Evolutionary conservation across 108 stramenopile species (phyloP).

Genomic region (Nitzschia sp.): DNA sequence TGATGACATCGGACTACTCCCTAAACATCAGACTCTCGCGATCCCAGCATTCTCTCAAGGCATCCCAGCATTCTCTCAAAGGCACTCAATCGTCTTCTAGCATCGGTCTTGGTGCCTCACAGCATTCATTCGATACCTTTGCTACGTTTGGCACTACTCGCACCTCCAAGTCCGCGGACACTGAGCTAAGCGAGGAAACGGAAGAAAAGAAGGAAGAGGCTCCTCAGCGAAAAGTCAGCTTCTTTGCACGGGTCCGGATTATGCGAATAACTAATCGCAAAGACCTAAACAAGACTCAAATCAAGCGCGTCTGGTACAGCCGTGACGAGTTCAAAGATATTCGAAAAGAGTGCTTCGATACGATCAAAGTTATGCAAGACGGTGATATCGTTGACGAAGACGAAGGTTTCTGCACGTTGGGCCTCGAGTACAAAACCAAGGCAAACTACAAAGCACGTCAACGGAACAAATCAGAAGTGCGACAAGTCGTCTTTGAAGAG

Average conservation of each 20-base stretch:
- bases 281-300: slow-evolving; percentile 5
- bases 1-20: slow-evolving; percentile 19
- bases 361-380: slow-evolving; percentile 15
- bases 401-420: slow-evolving; percentile 13
- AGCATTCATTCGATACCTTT: slow-evolving; percentile 10
- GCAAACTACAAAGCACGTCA: slow-evolving; percentile 12
- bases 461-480: slow-evolving; percentile 12
- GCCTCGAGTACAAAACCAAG: slow-evolving; percentile 19
- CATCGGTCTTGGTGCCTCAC: neutral
- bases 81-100: too few species aligned
- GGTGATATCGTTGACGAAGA: slow-evolving; percentile 8
- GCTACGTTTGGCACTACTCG: neutral
- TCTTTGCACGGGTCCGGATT: slow-evolving; percentile 24
- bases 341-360: slow-evolving; percentile 24
- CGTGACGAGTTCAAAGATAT: slow-evolving; percentile 22
- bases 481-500: slow-evolving; percentile 21
- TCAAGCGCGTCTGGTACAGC: slow-evolving; percentile 21
- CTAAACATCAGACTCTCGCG: slow-evolving; percentile 1
- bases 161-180: slow-evolving; percentile 4
- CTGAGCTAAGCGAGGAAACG: neutral
- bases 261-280: slow-evolving; percentile 11
- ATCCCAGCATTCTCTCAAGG: slow-evolving; percentile 9
- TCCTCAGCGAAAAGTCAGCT: neutral
- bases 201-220: neutral
- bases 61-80: neutral